Conservation (phyloP, 1,284 basidiomycete genomes). For the Cutaneotrichosporon sp. region DNA sequence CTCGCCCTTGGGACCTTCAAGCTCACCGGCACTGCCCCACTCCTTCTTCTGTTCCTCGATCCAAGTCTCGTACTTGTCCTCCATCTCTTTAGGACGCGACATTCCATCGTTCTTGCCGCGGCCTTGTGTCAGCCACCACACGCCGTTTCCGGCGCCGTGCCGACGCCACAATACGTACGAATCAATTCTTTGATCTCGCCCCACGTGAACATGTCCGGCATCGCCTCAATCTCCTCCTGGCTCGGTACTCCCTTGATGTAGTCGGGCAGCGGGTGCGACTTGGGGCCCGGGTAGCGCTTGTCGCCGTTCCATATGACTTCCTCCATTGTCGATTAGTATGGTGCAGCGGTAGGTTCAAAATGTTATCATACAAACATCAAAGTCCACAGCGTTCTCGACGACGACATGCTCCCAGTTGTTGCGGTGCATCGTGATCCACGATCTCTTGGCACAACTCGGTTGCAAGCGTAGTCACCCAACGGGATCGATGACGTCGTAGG, state of each 20-base stretch:
- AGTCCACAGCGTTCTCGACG: too few relatives aligned
- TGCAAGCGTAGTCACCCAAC: too few relatives aligned
- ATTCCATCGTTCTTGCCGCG: slow-evolving; percentile 26
- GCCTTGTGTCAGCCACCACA: too few relatives aligned
- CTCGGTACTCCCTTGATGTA: slow-evolving; percentile 37
- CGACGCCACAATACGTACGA: slow-evolving; percentile 15
- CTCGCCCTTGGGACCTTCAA: background rate
- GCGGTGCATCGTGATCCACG: too few relatives aligned
- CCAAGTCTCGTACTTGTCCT: slow-evolving; percentile 43
- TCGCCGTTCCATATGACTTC: too few relatives aligned
- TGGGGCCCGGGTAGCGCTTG: slow-evolving; percentile 11
- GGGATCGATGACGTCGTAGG: too few relatives aligned
- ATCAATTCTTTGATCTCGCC: slow-evolving; percentile 44
- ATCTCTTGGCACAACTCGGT: too few relatives aligned
- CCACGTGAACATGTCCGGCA: slow-evolving; percentile 44
- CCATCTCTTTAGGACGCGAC: slow-evolving; percentile 40
- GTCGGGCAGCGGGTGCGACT: slow-evolving; percentile 26
- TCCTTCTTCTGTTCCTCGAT: slow-evolving; percentile 29
- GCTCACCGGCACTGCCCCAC: slow-evolving; percentile 41
- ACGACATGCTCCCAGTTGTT: too few relatives aligned
- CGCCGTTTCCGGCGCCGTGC: slow-evolving; percentile 11
- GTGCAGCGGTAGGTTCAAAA: too few relatives aligned
- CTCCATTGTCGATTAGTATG: too few relatives aligned
- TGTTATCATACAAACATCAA: too few relatives aligned
- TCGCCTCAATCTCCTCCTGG: slow-evolving; percentile 40